Evolutionary conservation across 2,329 filamentous ascomycete genomes (phyloP).

Genomic region (Neopestalotiopsis rosae): DNA sequence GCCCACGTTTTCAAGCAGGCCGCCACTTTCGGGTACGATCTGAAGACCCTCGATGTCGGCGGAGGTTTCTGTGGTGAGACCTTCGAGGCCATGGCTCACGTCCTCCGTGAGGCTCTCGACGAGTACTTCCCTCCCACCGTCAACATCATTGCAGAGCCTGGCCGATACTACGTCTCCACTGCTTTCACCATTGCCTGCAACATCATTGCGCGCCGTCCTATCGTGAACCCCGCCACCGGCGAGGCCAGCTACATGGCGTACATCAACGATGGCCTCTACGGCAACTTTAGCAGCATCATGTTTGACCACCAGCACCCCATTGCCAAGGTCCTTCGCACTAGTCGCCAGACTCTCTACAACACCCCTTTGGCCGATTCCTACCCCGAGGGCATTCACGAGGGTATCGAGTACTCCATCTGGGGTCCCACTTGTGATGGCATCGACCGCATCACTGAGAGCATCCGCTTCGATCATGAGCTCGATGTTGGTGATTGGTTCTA

Average conservation of each 20-base stretch:
- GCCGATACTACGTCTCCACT: slow-evolving; percentile 91
- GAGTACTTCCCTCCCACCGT: slow-evolving; percentile 83
- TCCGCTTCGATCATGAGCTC: slow-evolving; percentile 75
- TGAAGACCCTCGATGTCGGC: slow-evolving; percentile 91
- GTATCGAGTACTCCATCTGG: slow-evolving; percentile 93
- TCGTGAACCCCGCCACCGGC: slow-evolving; percentile 70
- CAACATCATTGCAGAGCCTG: slow-evolving; percentile 92
- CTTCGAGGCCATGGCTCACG: slow-evolving; percentile 87
- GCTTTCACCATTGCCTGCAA: slow-evolving; percentile 96
- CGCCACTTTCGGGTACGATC: slow-evolving; percentile 73
- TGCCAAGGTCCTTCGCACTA: slow-evolving; percentile 77
- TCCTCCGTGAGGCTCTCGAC: slow-evolving; percentile 81
- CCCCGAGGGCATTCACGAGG: slow-evolving; percentile 45
- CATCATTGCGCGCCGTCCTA: slow-evolving; percentile 91
- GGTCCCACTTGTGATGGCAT: slow-evolving; percentile 98
- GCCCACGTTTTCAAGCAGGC: slow-evolving; percentile 89
- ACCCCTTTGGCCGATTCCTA: slow-evolving; percentile 54
- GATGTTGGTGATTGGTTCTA: slow-evolving; percentile 98
- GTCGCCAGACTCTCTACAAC: slow-evolving; percentile 64
- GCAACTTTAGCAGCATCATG: slow-evolving; percentile 99
- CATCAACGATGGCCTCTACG: slow-evolving; percentile 96
- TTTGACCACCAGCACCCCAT: slow-evolving; percentile 96
- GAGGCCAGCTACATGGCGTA: slow-evolving; percentile 93
- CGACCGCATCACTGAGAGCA: slow-evolving; percentile 87
- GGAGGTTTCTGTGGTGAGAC: slow-evolving; percentile 91